Evolutionary conservation across 2,329 filamentous ascomycete species (phyloP).

Genomic region (Emergomyces africanus): DNA sequence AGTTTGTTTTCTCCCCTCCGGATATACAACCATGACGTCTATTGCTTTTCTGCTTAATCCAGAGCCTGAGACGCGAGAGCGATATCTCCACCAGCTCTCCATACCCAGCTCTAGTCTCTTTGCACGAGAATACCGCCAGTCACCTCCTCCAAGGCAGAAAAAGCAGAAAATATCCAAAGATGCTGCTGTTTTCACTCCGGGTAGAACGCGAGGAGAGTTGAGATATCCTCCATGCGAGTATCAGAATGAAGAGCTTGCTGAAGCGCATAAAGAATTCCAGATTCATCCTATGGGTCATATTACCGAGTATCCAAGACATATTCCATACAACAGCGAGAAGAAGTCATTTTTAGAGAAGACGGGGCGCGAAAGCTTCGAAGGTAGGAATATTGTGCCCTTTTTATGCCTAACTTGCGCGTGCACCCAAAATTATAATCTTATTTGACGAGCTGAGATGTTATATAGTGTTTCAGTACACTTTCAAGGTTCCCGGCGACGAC

Average conservation of each 20-base stretch:
- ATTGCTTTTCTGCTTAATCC: slow-evolving; percentile 57
- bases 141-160: slow-evolving; percentile 17
- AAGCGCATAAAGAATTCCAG: slow-evolving; percentile 49
- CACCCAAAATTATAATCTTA: background rate
- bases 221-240: slow-evolving; percentile 64
- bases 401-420: slow-evolving; percentile 9
- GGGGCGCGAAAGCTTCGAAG: slow-evolving; percentile 52
- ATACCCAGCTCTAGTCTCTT: slow-evolving; percentile 31
- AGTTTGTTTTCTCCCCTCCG: background rate
- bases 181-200: slow-evolving; percentile 48
- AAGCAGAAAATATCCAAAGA: slow-evolving; percentile 53
- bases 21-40: slow-evolving; percentile 43
- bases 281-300: slow-evolving; percentile 54
- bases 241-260: slow-evolving; percentile 43
- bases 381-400: background rate
- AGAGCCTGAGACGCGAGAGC: slow-evolving; percentile 29
- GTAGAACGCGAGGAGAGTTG: slow-evolving; percentile 51
- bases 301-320: slow-evolving; percentile 53
- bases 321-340: slow-evolving; percentile 91
- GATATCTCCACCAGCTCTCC: slow-evolving; percentile 17
- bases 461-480: slow-evolving; percentile 78
- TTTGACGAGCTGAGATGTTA: background rate
- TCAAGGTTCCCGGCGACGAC: slow-evolving; percentile 55
- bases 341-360: slow-evolving; percentile 80
- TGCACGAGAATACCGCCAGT: slow-evolving; percentile 26